These are phyloP conservation scores for Xerocomus brunneocitrinus DNA, from an alignment of 768 basidiomycete genomes.

Conservation along the genomic window DNA sequence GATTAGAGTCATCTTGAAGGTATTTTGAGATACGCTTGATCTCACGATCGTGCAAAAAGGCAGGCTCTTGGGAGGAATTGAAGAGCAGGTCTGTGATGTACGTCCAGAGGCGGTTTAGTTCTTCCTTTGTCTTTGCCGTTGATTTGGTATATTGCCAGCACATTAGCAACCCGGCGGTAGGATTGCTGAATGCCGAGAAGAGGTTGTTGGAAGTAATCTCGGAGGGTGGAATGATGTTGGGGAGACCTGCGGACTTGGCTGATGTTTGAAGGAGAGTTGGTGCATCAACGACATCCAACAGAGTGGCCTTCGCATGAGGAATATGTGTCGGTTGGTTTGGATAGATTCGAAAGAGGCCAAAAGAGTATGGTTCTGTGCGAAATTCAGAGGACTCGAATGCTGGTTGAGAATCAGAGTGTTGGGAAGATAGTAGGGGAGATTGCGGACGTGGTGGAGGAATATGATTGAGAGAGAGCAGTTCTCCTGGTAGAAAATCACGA, in stretches of 20 bases:
- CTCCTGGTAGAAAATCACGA: constrained; percentile 2
- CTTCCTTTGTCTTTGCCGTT: constrained; percentile 21
- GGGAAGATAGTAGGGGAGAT: neutral
- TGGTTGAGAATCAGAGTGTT: neutral
- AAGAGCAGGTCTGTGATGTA: constrained; percentile 24
- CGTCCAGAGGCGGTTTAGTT: constrained; percentile 23
- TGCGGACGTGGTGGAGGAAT: too few species aligned
- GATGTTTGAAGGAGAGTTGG: neutral
- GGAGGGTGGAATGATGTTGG: neutral
- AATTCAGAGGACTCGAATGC: neutral
- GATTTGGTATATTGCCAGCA: constrained; percentile 30
- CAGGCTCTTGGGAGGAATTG: neutral
- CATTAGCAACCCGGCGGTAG: constrained; percentile 26
- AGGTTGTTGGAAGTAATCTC: constrained; percentile 1
- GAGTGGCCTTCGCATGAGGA: neutral
- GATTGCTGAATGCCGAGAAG: constrained; percentile 18
- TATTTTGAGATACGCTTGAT: neutral
- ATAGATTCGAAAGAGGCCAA: constrained; percentile 7
- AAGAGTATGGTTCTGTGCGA: neutral
- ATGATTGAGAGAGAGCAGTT: neutral
- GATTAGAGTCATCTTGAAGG: constrained; percentile 1
- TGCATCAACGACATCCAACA: neutral
- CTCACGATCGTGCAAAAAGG: neutral
- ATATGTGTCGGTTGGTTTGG: neutral
- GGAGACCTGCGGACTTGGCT: neutral